These are phyloP conservation scores for Globisporangium cylindrosporum DNA, from an alignment of 352 stramenopile genomes.

Conservation along the genomic window DNA sequence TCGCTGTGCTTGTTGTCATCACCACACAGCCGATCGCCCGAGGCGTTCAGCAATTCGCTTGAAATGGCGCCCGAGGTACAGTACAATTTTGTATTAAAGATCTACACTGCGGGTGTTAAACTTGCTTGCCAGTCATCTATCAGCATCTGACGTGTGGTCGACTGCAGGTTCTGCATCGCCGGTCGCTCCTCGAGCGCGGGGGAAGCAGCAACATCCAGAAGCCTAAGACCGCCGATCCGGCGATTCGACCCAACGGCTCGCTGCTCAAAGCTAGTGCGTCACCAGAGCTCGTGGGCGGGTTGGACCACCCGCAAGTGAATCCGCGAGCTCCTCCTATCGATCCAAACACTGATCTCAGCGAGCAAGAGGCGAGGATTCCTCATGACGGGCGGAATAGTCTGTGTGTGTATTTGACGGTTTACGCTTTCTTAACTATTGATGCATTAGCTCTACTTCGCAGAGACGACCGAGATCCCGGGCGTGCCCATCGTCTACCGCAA, in stretches of 20 bases:
- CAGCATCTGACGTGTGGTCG: neutral
- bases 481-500: constrained; percentile 73
- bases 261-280: constrained; percentile 1
- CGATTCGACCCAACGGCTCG: constrained; percentile 3
- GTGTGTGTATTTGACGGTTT: neutral
- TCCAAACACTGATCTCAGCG: constrained; percentile 17
- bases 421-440: neutral
- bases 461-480: constrained; percentile 60
- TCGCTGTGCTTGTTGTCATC: neutral
- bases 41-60: constrained; percentile 11
- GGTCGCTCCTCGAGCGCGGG: constrained; percentile 4
- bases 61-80: constrained; percentile 12
- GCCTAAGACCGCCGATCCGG: constrained; percentile 7
- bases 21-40: constrained; percentile 8
- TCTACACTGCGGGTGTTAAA: neutral
- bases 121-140: neutral
- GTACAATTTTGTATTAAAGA: neutral
- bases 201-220: constrained; percentile 13
- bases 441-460: constrained; percentile 66
- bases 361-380: constrained; percentile 39
- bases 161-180: constrained; percentile 7
- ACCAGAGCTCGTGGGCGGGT: neutral
- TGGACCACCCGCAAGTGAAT: neutral
- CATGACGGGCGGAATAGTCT: neutral
- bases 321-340: constrained; percentile 10